Evolutionary conservation across 306 rosid species (phyloP).

Genomic region (Astragalus glycyphyllos): DNA sequence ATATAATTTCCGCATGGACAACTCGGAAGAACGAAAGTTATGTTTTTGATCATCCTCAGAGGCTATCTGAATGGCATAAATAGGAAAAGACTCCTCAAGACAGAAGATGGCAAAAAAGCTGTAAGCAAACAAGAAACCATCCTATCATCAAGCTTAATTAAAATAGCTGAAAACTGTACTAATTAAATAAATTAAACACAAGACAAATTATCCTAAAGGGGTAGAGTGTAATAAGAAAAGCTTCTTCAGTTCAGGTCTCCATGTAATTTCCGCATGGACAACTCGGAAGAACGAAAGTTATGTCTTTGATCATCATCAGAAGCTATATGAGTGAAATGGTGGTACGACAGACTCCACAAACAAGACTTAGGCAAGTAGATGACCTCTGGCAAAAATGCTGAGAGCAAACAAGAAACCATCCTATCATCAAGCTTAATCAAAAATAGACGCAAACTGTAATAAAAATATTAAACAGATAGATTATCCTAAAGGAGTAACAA

Average conservation of each 20-base stretch:
- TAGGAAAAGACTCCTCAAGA: neutral
- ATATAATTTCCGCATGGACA: conserved; percentile 47
- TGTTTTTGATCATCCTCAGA: conserved; percentile 50
- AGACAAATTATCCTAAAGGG: neutral
- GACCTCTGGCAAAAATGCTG: too few species aligned
- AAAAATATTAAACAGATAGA: too few species aligned
- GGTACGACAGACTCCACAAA: too few species aligned
- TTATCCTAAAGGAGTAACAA: neutral
- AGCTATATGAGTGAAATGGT: neutral
- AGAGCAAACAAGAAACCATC: neutral
- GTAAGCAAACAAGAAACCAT: neutral
- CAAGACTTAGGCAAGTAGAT: neutral
- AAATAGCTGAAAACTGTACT: neutral
- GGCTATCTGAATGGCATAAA: neutral
- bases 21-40: conserved; percentile 55
- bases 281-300: conserved; percentile 69
- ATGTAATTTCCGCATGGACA: conserved; percentile 50
- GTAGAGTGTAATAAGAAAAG: neutral
- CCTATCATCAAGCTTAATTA: neutral
- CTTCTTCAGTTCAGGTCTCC: conserved; percentile 79
- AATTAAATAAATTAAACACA: neutral
- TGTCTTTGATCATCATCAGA: conserved; percentile 54
- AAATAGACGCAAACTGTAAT: too few species aligned
- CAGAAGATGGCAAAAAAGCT: neutral
- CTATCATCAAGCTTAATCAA: neutral